Evolutionary conservation across 2,329 filamentous ascomycete genomes (phyloP).

Genomic region (Phaeosphaeria sp.): DNA sequence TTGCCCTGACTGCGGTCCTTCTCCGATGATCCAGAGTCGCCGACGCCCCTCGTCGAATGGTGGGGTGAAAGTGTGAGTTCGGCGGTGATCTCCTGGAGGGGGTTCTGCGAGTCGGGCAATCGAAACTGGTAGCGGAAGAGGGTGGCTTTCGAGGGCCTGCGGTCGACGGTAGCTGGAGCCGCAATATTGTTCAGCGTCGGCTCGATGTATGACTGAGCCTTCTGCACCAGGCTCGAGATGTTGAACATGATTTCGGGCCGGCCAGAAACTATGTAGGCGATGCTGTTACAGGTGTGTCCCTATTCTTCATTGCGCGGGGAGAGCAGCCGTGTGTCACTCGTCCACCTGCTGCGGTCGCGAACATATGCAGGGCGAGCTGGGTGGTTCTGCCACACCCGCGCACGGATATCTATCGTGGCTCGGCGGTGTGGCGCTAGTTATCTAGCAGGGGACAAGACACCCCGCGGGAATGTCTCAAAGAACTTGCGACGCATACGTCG

Average conservation of each 20-base stretch:
- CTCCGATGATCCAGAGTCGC: constrained; percentile 53
- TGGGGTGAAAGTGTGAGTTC: constrained; percentile 85
- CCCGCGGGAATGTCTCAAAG: background rate
- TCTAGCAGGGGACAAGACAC: constrained; percentile 2
- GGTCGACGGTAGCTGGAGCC: constrained; percentile 72
- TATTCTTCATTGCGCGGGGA: constrained; percentile 39
- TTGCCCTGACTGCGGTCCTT: constrained; percentile 75
- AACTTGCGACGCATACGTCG: background rate
- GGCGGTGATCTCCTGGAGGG: constrained; percentile 93
- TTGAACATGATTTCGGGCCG: constrained; percentile 50
- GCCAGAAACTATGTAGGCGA: constrained; percentile 17
- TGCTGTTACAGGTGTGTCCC: constrained; percentile 16
- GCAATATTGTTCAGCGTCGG: constrained; percentile 72
- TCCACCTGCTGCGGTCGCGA: constrained; percentile 19
- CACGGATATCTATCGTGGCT: constrained; percentile 2
- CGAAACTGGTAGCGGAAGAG: constrained; percentile 97
- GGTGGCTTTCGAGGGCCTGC: constrained; percentile 85
- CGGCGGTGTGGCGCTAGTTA: constrained; percentile 7
- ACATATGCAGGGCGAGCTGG: constrained; percentile 27
- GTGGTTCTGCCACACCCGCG: constrained; percentile 7
- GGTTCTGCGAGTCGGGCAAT: constrained; percentile 88
- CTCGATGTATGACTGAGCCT: constrained; percentile 94
- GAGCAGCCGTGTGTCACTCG: constrained; percentile 15
- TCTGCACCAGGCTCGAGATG: constrained; percentile 85
- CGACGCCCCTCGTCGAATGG: constrained; percentile 59